Evolutionary conservation across 306 rosid genomes (phyloP).

Genomic region (Hylodesmum podocarpum): DNA sequence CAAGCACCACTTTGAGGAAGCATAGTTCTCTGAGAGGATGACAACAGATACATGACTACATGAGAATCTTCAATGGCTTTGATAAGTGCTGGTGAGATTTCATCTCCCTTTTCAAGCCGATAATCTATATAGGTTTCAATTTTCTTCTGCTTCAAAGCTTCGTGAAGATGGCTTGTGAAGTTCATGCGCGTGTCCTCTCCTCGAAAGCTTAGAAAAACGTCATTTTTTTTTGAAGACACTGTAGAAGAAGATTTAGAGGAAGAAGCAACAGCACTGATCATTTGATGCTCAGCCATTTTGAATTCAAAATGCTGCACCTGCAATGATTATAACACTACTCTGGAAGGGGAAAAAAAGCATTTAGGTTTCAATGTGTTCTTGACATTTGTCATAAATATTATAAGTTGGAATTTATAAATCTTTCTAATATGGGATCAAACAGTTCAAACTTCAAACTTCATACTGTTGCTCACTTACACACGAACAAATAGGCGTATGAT

Average conservation of each 20-base stretch:
- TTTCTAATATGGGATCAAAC: background rate
- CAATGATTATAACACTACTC: background rate
- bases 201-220: slow-evolving; percentile 11
- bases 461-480: background rate
- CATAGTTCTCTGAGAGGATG: too few relatives aligned
- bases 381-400: background rate
- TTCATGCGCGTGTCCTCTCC: too few relatives aligned
- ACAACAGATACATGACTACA: too few relatives aligned
- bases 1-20: too few relatives aligned
- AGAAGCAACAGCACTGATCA: background rate
- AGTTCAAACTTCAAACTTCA: too few relatives aligned
- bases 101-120: slow-evolving; percentile 2
- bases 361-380: background rate
- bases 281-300: background rate
- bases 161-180: slow-evolving; percentile 18
- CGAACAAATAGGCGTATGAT: too few relatives aligned
- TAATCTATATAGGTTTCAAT: slow-evolving; percentile 2
- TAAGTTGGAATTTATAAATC: background rate
- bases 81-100: slow-evolving; percentile 3
- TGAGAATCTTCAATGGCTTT: too few relatives aligned
- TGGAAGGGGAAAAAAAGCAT: background rate
- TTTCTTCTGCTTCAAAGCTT: background rate
- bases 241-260: background rate
- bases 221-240: background rate
- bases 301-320: background rate